Evolutionary conservation across 495 filamentous ascomycete genomes (phyloP).

Genomic region (Aspergillus cristatus): DNA sequence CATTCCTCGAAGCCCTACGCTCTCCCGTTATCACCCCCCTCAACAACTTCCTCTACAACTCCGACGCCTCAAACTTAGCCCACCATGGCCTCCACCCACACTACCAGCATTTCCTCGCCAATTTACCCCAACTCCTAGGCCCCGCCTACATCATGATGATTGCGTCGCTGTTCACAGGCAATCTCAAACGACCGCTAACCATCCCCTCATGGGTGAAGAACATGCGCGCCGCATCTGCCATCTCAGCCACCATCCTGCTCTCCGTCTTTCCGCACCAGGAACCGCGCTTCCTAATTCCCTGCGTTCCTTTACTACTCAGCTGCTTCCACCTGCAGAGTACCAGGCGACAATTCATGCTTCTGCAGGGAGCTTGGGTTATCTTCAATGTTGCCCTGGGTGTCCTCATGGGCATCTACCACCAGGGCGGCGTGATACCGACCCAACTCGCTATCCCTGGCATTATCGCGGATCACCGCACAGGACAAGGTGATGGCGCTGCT

Average conservation of each 20-base stretch:
- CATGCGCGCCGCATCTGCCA: conserved; percentile 53
- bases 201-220: conserved; percentile 43
- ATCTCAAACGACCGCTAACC: conserved; percentile 23
- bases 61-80: conserved; percentile 64
- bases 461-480: conserved; percentile 20
- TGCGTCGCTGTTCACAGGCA: conserved; percentile 39
- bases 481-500: conserved; percentile 44
- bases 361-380: conserved; percentile 62
- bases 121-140: conserved; percentile 84
- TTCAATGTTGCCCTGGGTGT: conserved; percentile 75
- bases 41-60: conserved; percentile 89
- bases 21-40: conserved; percentile 74
- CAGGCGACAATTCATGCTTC: conserved; percentile 45
- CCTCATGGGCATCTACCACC: conserved; percentile 89
- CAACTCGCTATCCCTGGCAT: conserved; percentile 49
- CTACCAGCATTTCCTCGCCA: conserved; percentile 81
- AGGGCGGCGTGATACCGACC: conserved; percentile 80
- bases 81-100: conserved; percentile 85
- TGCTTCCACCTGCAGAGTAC: no score
- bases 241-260: conserved; percentile 70
- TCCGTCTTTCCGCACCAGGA: conserved; percentile 91
- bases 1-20: conserved; percentile 39
- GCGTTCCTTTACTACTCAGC: conserved; percentile 78
- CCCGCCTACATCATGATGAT: conserved; percentile 66
- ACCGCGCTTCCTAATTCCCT: conserved; percentile 84